Conservation (phyloP, 208 protist genomes). For the Crithidia expoeki region DNA sequence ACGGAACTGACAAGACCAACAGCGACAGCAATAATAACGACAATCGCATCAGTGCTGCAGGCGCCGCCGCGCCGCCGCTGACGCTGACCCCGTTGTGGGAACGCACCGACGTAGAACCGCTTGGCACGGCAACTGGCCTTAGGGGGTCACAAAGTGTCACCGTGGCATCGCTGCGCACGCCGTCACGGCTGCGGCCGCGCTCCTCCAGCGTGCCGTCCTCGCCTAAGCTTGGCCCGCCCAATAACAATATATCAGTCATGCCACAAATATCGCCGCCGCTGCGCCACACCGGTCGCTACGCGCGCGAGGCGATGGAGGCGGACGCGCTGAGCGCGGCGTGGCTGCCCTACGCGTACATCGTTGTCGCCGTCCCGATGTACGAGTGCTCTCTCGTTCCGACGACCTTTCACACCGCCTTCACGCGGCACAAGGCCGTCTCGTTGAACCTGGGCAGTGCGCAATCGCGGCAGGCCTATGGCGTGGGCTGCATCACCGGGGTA, state of each 20-base stretch:
- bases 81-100: not conserved
- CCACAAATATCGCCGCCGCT: not conserved
- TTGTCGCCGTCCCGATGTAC: conserved; percentile 69
- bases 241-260: not conserved
- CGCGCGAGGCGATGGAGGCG: conserved; percentile 24
- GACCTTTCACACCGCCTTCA: conserved; percentile 41
- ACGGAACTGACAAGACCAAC: not conserved
- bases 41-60: too few species aligned
- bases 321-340: conserved; percentile 41
- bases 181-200: conserved; percentile 4
- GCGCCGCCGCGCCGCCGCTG: not conserved
- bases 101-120: not conserved
- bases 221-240: not conserved
- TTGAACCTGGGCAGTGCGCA: conserved; percentile 49
- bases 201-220: conserved; percentile 4
- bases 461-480: conserved; percentile 53
- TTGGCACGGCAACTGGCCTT: not conserved
- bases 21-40: not conserved
- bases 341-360: conserved; percentile 60
- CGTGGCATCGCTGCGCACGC: not conserved
- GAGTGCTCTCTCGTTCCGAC: conserved; percentile 57
- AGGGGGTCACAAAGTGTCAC: not conserved
- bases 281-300: conserved; percentile 29
- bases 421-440: conserved; percentile 54
- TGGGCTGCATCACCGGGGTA: conserved; percentile 59